phyloP scores from a whole-genome alignment of 2,329 filamentous ascomycete genomes.

The Phialophora tarda region DNA sequence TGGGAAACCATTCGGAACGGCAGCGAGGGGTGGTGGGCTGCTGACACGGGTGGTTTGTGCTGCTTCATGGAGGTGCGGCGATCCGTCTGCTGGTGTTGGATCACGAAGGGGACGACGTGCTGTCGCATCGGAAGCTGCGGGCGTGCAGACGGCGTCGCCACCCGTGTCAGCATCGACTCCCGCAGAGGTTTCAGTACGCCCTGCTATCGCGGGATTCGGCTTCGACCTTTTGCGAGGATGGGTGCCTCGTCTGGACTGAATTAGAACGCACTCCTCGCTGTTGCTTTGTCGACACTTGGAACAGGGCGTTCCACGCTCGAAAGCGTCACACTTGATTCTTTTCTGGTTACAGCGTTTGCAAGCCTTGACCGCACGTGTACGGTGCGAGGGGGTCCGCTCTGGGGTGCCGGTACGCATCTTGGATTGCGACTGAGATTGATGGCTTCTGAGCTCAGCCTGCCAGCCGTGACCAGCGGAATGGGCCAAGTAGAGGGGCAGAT shows the following conservation, averaged over 20 bases:
- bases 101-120: conserved; percentile 10
- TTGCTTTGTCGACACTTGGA: conserved; percentile 22
- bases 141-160: conserved; percentile 9
- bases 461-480: too few relatives aligned
- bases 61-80: conserved; percentile 10
- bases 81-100: conserved; percentile 8
- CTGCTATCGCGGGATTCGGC: conserved; percentile 13
- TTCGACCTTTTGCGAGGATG: conserved; percentile 22
- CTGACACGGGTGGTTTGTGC: conserved; percentile 1
- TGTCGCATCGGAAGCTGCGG: conserved; percentile 8
- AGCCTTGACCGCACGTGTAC: conserved; percentile 21
- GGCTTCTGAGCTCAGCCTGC: background rate
- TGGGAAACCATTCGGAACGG: conserved; percentile 10
- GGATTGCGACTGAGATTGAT: background rate
- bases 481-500: background rate
- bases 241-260: conserved; percentile 19
- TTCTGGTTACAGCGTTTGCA: conserved; percentile 23
- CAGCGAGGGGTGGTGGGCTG: background rate
- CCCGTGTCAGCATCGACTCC: conserved; percentile 10
- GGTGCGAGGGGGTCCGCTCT: conserved; percentile 6
- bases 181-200: conserved; percentile 8
- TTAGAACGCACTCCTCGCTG: conserved; percentile 19
- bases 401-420: conserved; percentile 13
- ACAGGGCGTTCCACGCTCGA: conserved; percentile 18
- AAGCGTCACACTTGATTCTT: conserved; percentile 23